Evolutionary conservation across 1,284 basidiomycete genomes (phyloP), one percentile per base, ranked within the genome.

Genomic region (Cutaneotrichosporon sp.): DNA sequence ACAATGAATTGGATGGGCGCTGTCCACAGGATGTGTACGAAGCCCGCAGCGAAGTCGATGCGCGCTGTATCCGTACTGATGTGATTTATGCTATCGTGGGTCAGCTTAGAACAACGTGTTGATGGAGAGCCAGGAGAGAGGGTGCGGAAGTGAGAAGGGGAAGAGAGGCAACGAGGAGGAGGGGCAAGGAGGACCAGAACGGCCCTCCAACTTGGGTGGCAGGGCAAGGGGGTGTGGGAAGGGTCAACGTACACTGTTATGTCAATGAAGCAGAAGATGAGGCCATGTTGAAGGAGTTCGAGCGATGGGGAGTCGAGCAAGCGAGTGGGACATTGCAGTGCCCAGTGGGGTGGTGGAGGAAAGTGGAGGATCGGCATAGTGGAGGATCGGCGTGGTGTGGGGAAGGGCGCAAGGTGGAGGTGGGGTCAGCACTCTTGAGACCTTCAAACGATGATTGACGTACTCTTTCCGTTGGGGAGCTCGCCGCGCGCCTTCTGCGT

Each of bases 1-100:
- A 77, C 78, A 66, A 74, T 77, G 71, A 79, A 75, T 53, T 76
- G 73, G 61, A 78, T 84, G 0, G 89, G 89, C 10, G 88, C 85
- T 2, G 89, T 83, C 86, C 91, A 91, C 20, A 85, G 67, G 52
- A 81, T 78, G 59, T 81, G 80, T 66, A 92, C 90, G 82, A 89
- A 94, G 4, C 89, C 89, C 53, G 86, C 85, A 66, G 88, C 90
- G 73, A 94, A 97, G 75, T 97, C 93, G 74, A 97, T 91, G 38
- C 94, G 85, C 56, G 71, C 70, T 1, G 72, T 72, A 77, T 97
- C 95, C 0, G 93, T 95, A 4, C 91, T 93, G 67, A 97, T 95
- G 79, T 95, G 91, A 72, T 93, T 95, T 64, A 95, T 88, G 50
- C n/a, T n/a, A n/a, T 16, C 9, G 9, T 29, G 29, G 29, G n/a